Evolutionary conservation across 805 yeast genomes (phyloP).

Genomic region (Sugiyamaella floridensis): DNA sequence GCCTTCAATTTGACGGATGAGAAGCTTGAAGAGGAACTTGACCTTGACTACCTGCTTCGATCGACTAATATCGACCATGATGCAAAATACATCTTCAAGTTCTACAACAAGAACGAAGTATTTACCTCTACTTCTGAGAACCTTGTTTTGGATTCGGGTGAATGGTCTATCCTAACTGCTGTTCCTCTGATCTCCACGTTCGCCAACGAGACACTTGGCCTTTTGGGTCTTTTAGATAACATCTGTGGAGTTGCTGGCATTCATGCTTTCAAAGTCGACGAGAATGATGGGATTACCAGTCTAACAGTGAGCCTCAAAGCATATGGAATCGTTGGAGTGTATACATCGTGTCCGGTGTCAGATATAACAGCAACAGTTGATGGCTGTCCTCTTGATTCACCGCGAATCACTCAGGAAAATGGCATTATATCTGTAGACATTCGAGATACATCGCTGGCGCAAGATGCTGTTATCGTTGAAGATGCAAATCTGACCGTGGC

Average conservation of each 20-base stretch:
- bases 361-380: background rate
- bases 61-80: background rate
- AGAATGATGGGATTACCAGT: background rate
- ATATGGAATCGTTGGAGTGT: constrained; percentile 12
- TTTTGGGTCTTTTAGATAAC: constrained; percentile 15
- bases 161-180: constrained; percentile 17
- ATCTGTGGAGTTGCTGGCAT: constrained; percentile 15
- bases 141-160: constrained; percentile 10
- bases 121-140: background rate
- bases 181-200: constrained; percentile 1
- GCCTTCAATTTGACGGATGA: constrained; percentile 3
- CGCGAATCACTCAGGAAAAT: background rate
- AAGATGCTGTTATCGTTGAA: background rate
- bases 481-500: background rate
- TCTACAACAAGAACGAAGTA: background rate
- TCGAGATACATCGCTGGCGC: background rate
- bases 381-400: background rate
- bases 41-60: background rate
- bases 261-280: constrained; percentile 1
- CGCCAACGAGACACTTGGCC: background rate
- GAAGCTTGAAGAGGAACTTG: background rate
- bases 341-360: background rate
- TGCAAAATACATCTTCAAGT: background rate
- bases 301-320: constrained; percentile 9
- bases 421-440: background rate